These are phyloP conservation scores for Delitschia confertaspora DNA, from an alignment of 495 filamentous ascomycete species.

Conservation along the genomic window DNA sequence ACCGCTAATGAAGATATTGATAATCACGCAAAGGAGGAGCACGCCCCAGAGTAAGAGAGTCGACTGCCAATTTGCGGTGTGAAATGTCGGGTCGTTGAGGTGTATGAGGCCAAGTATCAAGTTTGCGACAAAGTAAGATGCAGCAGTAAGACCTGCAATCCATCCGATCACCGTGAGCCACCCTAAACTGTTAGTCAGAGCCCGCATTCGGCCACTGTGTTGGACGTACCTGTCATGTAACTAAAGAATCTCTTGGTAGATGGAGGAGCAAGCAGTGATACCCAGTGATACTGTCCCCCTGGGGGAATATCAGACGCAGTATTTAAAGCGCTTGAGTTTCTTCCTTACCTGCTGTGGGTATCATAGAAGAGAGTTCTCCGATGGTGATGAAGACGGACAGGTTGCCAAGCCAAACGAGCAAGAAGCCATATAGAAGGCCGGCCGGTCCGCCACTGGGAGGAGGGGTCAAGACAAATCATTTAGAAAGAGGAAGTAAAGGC, in stretches of 20 bases:
- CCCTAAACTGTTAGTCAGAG: conserved; percentile 30
- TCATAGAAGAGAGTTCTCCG: conserved; percentile 13
- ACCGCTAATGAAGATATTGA: conserved; percentile 49
- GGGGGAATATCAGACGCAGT: too few relatives aligned
- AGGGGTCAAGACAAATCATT: too few relatives aligned
- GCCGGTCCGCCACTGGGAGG: conserved; percentile 21
- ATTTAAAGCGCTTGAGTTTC: too few relatives aligned
- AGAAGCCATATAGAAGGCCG: conserved; percentile 19
- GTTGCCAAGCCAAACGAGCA: conserved; percentile 16
- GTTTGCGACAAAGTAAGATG: conserved; percentile 46
- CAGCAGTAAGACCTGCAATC: conserved; percentile 48
- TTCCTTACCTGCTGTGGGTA: conserved; percentile 17
- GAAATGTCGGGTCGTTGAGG: conserved; percentile 42
- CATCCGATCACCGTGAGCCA: conserved; percentile 55
- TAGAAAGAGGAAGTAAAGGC: neutral
- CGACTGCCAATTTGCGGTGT: conserved; percentile 48
- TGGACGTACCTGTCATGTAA: conserved; percentile 18
- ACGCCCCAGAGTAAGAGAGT: conserved; percentile 48
- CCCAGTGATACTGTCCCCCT: conserved; percentile 35
- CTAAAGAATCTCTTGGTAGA: conserved; percentile 18
- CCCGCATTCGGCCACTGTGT: too few relatives aligned
- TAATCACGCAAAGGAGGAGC: conserved; percentile 41
- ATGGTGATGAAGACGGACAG: conserved; percentile 15
- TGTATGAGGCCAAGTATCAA: conserved; percentile 51
- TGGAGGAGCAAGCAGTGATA: conserved; percentile 14